Evolutionary conservation across 352 stramenopile genomes (phyloP), one percentile per base, ranked within the genome.

Genomic region (Pythium guiyangense): DNA sequence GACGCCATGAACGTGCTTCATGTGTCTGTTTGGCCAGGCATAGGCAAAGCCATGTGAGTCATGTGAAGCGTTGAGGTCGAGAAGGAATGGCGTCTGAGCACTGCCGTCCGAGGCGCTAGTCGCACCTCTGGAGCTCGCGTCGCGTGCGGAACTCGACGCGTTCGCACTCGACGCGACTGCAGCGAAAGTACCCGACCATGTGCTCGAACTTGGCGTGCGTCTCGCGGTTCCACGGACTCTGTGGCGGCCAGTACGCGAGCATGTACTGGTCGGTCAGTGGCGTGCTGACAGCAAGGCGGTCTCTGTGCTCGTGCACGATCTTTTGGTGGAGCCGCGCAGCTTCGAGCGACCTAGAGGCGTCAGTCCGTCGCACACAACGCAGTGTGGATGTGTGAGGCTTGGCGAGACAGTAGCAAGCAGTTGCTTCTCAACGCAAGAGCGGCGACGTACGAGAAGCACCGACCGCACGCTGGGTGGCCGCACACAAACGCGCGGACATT

Each of bases 211-310:
- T 64, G 17, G 65, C 42, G 5, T 72, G 49, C 12, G 40, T 46
- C 20, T 72, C 67, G 45, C 77, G 53, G 15, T 63, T 77, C 78
- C 78, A 88, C 26, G 75, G 71, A 42, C 62, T 66, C 25, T 68
- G 65, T 29, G 65, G 57, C 0, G 78, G 76, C 78, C 76, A 88
- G 51, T 81, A 88, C 22, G 67, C 63, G 25, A 86, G 78, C 27
- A 86, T 51, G 51, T 84, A 84, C 51, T 88, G 76, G 31, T 88
- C 76, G 0, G 69, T 62, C 1, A 81, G 17, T 4, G 78, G 70
- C 0, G 66, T 77, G 2, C 66, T 55, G 9, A 54, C 67, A 22
- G 70, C 71, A 6, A 88, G 63, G 25, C 70, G 65, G 42, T 71
- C 64, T 17, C 68, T 70, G 10, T 71, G 62, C 9, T 82, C 57